These are phyloP conservation scores for Backusella tarrabulga DNA, from an alignment of 192 early-diverging fungal species.

Conservation along the genomic window DNA sequence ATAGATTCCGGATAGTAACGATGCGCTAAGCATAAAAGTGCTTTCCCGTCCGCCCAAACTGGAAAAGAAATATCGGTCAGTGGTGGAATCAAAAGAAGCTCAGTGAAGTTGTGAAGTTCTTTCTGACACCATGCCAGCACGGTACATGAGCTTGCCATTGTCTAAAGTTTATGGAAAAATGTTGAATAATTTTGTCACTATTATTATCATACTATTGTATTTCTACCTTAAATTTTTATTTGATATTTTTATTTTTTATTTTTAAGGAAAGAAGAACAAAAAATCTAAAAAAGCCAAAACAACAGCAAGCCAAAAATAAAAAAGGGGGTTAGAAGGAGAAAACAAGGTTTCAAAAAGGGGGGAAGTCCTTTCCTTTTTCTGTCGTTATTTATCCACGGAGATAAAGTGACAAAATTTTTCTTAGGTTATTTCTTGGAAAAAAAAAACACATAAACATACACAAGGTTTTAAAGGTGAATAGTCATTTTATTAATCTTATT, in stretches of 20 bases:
- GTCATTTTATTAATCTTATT: neutral
- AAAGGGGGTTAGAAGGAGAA: neutral
- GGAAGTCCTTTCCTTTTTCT: neutral
- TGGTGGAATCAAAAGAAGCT: slow-evolving; percentile 12
- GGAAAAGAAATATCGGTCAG: slow-evolving; percentile 3
- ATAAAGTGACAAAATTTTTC: neutral
- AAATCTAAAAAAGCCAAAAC: neutral
- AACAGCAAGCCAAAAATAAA: neutral
- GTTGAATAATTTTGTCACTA: neutral
- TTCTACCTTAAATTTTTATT: neutral
- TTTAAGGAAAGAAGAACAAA: neutral
- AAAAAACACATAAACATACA: neutral
- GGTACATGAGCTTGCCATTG: slow-evolving; percentile 9
- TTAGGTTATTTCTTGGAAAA: neutral
- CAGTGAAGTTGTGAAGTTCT: slow-evolving; percentile 11
- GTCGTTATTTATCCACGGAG: neutral
- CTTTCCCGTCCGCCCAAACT: slow-evolving; percentile 12
- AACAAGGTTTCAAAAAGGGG: slow-evolving; percentile 6
- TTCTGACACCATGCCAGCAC: slow-evolving; percentile 19
- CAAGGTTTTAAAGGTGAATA: neutral
- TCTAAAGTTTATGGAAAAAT: neutral
- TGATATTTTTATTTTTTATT: slow-evolving; percentile 1
- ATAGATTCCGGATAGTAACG: slow-evolving; percentile 13
- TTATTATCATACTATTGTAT: neutral
- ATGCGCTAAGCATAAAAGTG: slow-evolving; percentile 10